These are phyloP conservation scores for Thuidium tamariscinum DNA, from an alignment of 225 moss, liverwort and hornwort species.

Conservation along the genomic window DNA sequence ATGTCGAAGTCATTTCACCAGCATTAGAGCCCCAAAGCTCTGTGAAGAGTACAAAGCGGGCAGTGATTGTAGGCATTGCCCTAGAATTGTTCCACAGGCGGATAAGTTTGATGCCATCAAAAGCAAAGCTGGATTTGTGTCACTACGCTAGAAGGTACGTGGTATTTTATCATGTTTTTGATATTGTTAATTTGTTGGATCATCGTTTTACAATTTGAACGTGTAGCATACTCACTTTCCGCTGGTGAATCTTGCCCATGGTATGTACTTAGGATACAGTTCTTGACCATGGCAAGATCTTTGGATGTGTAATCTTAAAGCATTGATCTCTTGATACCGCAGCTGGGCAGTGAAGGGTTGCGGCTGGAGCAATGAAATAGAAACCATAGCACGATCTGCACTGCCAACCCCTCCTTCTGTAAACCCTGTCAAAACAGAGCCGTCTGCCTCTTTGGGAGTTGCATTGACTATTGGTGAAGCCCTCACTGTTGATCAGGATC, in stretches of 20 bases:
- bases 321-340: neutral
- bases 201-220: neutral
- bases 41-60: conserved; percentile 84
- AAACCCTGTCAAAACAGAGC: conserved; percentile 9
- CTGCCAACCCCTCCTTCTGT: conserved; percentile 27
- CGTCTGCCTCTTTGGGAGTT: conserved; percentile 19
- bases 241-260: neutral
- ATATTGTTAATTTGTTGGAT: neutral
- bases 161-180: neutral
- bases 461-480: conserved; percentile 57
- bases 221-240: neutral
- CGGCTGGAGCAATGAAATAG: conserved; percentile 61
- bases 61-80: conserved; percentile 77
- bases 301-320: neutral
- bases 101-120: conserved; percentile 64
- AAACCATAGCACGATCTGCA: conserved; percentile 63
- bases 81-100: conserved; percentile 72
- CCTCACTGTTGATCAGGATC: conserved; percentile 45
- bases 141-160: conserved; percentile 63
- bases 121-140: conserved; percentile 87
- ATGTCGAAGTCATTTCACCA: conserved; percentile 37
- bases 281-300: neutral
- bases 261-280: neutral
- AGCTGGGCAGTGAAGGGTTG: conserved; percentile 93
- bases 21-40: conserved; percentile 87